A percentile compares a stretch with the other conserved stretches of the same genome.
Evolutionary conservation across 1,284 basidiomycete species (phyloP).

Genomic region (Malassezia obtusa): DNA sequence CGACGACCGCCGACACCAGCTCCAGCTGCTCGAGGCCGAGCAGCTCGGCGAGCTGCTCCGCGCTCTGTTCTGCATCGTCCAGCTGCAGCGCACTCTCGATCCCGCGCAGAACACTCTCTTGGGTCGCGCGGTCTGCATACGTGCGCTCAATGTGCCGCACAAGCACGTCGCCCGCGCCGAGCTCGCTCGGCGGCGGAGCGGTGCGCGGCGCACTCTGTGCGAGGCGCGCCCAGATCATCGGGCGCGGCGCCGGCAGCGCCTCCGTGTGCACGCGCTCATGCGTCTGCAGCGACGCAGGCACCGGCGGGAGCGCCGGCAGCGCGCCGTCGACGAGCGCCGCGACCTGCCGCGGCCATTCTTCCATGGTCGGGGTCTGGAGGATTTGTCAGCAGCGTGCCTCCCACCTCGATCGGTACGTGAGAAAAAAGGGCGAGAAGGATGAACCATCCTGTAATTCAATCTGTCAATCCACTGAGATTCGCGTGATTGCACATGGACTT

Average conservation of each 20-base stretch:
- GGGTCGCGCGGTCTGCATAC: neutral
- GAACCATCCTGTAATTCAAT: constrained; percentile 9
- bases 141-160: constrained; percentile 5
- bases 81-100: neutral
- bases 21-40: constrained; percentile 79
- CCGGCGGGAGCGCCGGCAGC: neutral
- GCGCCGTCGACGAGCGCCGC: constrained; percentile 1
- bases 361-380: neutral
- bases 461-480: constrained; percentile 20
- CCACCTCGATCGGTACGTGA: neutral
- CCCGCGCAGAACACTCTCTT: neutral
- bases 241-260: neutral
- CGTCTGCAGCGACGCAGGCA: neutral
- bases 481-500: constrained; percentile 11
- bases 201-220: neutral
- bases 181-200: neutral
- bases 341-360: constrained; percentile 2
- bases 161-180: neutral
- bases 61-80: constrained; percentile 56
- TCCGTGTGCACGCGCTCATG: neutral
- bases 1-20: constrained; percentile 45
- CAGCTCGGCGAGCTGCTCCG: constrained; percentile 67
- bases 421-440: neutral
- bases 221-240: neutral
- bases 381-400: neutral